phyloP scores from a whole-genome alignment of 768 basidiomycete genomes.

The Termitomyces sp. region DNA sequence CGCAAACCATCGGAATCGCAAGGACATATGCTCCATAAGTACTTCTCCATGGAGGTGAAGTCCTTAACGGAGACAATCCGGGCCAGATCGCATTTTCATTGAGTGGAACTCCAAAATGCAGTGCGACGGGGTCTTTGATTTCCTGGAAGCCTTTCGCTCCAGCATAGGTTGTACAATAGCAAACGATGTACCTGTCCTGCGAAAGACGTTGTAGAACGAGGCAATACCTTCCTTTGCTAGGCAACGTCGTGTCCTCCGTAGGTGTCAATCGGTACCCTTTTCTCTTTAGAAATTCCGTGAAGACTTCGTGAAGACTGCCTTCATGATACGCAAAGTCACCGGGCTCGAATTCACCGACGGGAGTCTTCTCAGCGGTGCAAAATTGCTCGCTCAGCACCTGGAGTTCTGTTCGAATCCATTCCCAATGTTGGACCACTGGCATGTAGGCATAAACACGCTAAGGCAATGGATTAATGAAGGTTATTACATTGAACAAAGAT shows the following conservation, averaged over 20 bases:
- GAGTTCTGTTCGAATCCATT: constrained; percentile 10
- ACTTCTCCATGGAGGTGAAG: constrained; percentile 22
- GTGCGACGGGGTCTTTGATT: constrained; percentile 19
- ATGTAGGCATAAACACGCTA: constrained; percentile 11
- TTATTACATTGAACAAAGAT: not conserved
- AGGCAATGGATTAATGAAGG: not conserved
- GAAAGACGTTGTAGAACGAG: constrained; percentile 26
- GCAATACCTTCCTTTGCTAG: constrained; percentile 23
- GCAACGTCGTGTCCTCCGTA: constrained; percentile 12
- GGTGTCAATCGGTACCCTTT: constrained; percentile 16
- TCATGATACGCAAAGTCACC: constrained; percentile 21
- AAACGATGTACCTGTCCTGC: constrained; percentile 26
- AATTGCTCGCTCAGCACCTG: not conserved
- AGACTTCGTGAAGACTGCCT: constrained; percentile 18
- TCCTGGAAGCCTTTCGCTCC: constrained; percentile 17
- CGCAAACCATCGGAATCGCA: constrained; percentile 23
- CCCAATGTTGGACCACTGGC: constrained; percentile 14
- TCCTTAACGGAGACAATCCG: constrained; percentile 21
- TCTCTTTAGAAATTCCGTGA: constrained; percentile 15
- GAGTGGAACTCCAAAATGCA: constrained; percentile 30
- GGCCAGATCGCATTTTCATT: constrained; percentile 23
- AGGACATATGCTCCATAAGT: constrained; percentile 22
- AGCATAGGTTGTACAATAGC: constrained; percentile 29
- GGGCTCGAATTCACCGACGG: constrained; percentile 15
- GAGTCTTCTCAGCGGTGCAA: not conserved